Evolutionary conservation across 352 stramenopile species (phyloP).

Genomic region (Globisporangium recalcitrans): DNA sequence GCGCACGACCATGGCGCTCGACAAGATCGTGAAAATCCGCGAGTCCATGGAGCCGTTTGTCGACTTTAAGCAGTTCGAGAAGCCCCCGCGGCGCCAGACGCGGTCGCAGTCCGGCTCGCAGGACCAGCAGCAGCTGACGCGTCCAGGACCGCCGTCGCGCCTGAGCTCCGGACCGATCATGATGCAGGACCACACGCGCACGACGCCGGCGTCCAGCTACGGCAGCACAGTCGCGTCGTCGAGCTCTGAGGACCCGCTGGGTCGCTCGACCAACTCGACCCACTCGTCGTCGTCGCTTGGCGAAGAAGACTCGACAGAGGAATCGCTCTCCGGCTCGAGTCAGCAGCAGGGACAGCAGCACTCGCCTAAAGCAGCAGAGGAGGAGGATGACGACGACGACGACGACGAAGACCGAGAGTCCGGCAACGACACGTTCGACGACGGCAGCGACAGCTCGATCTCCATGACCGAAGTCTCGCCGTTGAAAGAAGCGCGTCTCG

Average conservation of each 20-base stretch:
- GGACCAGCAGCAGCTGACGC: neutral
- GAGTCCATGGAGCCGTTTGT: conserved; percentile 80
- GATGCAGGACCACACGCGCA: conserved; percentile 16
- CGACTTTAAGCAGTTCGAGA: conserved; percentile 79
- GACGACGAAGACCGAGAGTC: conserved; percentile 28
- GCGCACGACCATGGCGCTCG: conserved; percentile 60
- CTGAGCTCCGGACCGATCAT: conserved; percentile 13
- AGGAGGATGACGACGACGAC: conserved; percentile 22
- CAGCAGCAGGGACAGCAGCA: conserved; percentile 15
- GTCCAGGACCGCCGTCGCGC: neutral
- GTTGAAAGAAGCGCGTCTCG: conserved; percentile 63
- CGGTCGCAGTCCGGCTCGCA: conserved; percentile 15
- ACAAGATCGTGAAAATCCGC: conserved; percentile 81
- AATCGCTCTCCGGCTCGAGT: conserved; percentile 21
- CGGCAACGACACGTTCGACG: conserved; percentile 23
- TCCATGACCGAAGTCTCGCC: conserved; percentile 40
- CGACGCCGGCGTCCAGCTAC: conserved; percentile 44
- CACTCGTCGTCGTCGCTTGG: conserved; percentile 33
- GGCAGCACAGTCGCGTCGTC: conserved; percentile 46
- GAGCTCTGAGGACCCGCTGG: conserved; percentile 30
- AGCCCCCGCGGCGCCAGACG: conserved; percentile 24
- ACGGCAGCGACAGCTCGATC: conserved; percentile 40
- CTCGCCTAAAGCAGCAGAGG: neutral
- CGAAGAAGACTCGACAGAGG: conserved; percentile 35
- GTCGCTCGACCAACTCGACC: conserved; percentile 40